These are phyloP conservation scores for Trichosanthes truncata DNA, from an alignment of 306 rosid species.

Conservation along the genomic window DNA sequence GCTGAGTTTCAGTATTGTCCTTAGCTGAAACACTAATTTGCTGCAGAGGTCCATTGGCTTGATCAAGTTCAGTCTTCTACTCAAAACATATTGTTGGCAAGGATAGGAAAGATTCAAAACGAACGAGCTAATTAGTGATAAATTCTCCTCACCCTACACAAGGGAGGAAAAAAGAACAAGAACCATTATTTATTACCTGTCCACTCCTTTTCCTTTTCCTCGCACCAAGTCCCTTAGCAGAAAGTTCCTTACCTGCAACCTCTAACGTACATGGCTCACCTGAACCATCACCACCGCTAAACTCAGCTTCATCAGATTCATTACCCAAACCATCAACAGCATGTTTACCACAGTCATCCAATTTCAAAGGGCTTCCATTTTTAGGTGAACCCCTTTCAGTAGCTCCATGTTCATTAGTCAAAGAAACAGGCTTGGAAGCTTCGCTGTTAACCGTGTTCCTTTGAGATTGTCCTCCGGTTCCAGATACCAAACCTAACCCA, in stretches of 20 bases:
- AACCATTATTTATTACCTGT: slow-evolving; percentile 35
- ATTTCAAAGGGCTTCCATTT: slow-evolving; percentile 34
- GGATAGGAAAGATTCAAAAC: neutral
- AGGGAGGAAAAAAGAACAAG: neutral
- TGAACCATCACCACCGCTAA: slow-evolving; percentile 33
- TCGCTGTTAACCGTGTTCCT: slow-evolving; percentile 40
- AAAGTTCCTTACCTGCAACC: slow-evolving; percentile 43
- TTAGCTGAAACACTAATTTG: slow-evolving; percentile 29
- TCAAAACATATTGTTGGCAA: slow-evolving; percentile 14
- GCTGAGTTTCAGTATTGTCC: slow-evolving; percentile 44
- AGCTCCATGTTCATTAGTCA: slow-evolving; percentile 32
- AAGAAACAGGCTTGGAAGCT: slow-evolving; percentile 34
- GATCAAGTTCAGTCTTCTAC: slow-evolving; percentile 55
- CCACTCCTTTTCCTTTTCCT: slow-evolving; percentile 79
- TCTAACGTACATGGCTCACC: slow-evolving; percentile 52
- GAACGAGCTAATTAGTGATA: neutral
- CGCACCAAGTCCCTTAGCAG: slow-evolving; percentile 33
- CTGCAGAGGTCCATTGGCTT: slow-evolving; percentile 36
- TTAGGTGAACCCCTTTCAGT: slow-evolving; percentile 38
- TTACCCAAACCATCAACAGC: slow-evolving; percentile 32
- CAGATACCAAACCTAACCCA: slow-evolving; percentile 24
- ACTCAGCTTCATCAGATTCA: slow-evolving; percentile 68
- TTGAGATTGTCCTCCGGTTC: slow-evolving; percentile 33
- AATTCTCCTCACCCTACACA: neutral
- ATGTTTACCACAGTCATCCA: slow-evolving; percentile 58